These are phyloP conservation scores for Stereum hirsutum DNA, from an alignment of 1,284 basidiomycete genomes.

Conservation along the genomic window DNA sequence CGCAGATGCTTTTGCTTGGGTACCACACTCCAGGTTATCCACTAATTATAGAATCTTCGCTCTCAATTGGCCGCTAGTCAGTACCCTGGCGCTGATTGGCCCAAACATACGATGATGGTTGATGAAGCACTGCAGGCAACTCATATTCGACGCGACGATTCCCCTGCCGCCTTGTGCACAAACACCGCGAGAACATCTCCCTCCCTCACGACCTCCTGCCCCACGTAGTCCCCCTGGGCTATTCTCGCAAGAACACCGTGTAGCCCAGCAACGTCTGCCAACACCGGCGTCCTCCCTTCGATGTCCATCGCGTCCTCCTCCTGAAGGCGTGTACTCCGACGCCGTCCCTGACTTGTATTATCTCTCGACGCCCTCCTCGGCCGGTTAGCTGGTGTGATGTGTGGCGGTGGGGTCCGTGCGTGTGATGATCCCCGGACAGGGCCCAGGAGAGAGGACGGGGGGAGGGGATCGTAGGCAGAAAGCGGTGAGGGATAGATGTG, in stretches of 20 bases:
- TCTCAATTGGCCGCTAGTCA: too few relatives aligned
- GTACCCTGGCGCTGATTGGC: too few relatives aligned
- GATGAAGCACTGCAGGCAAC: not conserved
- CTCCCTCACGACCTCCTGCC: constrained; percentile 51
- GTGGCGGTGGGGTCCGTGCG: constrained; percentile 35
- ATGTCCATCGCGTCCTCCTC: constrained; percentile 51
- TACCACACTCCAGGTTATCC: too few relatives aligned
- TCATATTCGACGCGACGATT: constrained; percentile 20
- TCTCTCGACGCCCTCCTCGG: constrained; percentile 56
- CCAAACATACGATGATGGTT: not conserved
- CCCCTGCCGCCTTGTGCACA: constrained; percentile 60
- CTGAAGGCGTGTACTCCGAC: constrained; percentile 56
- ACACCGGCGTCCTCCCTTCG: constrained; percentile 46
- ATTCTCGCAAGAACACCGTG: constrained; percentile 55
- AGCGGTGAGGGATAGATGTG: constrained; percentile 61
- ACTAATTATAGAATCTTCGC: too few relatives aligned
- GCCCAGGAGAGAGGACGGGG: constrained; percentile 49
- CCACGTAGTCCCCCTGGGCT: constrained; percentile 58
- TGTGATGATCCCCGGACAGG: constrained; percentile 34
- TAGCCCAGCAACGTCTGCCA: constrained; percentile 59
- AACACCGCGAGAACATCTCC: constrained; percentile 74
- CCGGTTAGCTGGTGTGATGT: constrained; percentile 46
- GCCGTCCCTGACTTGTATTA: constrained; percentile 37
- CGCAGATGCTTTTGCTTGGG: too few relatives aligned
- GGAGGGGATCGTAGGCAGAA: constrained; percentile 53